Evolutionary conservation across 768 basidiomycete species (phyloP).

Genomic region (Fomitopsis serialis): DNA sequence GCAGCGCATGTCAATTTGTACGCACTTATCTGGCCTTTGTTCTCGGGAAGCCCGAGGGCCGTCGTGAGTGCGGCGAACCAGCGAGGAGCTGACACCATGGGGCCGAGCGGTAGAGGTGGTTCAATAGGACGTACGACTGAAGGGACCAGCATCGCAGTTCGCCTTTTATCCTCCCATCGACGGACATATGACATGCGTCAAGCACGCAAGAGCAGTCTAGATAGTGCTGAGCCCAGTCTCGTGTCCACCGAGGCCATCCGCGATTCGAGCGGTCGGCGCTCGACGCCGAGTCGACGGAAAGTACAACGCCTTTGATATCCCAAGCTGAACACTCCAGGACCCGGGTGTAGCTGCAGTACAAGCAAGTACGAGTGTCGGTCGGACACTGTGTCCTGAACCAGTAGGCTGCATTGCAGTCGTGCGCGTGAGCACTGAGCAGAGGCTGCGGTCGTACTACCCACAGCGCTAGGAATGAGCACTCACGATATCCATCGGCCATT

Average conservation of each 20-base stretch:
- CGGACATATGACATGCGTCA: neutral
- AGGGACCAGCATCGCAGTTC: neutral
- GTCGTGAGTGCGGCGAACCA: slow-evolving; percentile 23
- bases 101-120: neutral
- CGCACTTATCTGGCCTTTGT: slow-evolving; percentile 19
- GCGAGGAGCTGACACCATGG: slow-evolving; percentile 12
- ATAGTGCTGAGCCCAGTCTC: neutral
- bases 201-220: neutral
- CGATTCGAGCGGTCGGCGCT: neutral
- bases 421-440: no score
- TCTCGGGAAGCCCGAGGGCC: slow-evolving; percentile 17
- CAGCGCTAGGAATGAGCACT: no score
- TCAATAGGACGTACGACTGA: no score
- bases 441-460: no score
- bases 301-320: no score
- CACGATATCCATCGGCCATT: no score
- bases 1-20: neutral
- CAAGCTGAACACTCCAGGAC: no score
- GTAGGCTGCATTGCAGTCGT: no score
- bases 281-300: neutral
- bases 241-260: neutral
- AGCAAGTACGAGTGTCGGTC: no score
- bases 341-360: no score
- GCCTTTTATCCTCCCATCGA: neutral
- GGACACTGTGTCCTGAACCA: no score